Evolutionary conservation across 352 stramenopile species (phyloP).

Genomic region (Phytophthora multivora): DNA sequence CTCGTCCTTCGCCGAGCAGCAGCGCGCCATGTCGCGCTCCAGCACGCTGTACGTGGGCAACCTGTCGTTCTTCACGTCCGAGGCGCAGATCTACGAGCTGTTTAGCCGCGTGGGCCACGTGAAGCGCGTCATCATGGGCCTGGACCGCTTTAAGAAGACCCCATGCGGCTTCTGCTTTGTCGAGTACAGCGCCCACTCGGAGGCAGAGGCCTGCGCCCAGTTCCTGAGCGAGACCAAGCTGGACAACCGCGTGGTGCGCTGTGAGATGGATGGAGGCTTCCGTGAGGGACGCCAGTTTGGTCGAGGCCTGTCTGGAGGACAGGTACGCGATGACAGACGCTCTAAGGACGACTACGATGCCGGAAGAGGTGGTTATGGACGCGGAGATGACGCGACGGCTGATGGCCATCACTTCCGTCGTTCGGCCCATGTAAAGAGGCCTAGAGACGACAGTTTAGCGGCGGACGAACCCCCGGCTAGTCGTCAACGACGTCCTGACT

Average conservation of each 20-base stretch:
- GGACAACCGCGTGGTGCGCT: slow-evolving; percentile 87
- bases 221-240: slow-evolving; percentile 90
- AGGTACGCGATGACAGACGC: slow-evolving; percentile 85
- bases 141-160: slow-evolving; percentile 96
- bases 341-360: slow-evolving; percentile 89
- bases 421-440: slow-evolving; percentile 56
- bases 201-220: slow-evolving; percentile 77
- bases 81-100: slow-evolving; percentile 94
- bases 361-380: slow-evolving; percentile 77
- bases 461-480: slow-evolving; percentile 44
- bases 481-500: slow-evolving; percentile 28
- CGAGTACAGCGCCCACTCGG: slow-evolving; percentile 83
- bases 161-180: slow-evolving; percentile 99
- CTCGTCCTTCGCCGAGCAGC: slow-evolving; percentile 91
- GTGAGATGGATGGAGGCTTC: slow-evolving; percentile 90
- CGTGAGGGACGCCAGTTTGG: slow-evolving; percentile 87
- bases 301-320: slow-evolving; percentile 76
- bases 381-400: slow-evolving; percentile 54
- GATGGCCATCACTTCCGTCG: slow-evolving; percentile 79
- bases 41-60: slow-evolving; percentile 98
- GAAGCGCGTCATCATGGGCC: slow-evolving; percentile 94
- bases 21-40: slow-evolving; percentile 90
- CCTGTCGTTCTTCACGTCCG: slow-evolving; percentile 96
- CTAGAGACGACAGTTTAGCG: slow-evolving; percentile 52
- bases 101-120: slow-evolving; percentile 95